A percentile compares a stretch with the other conserved stretches of the same genome.
Evolutionary conservation across 768 basidiomycete species (phyloP).

Genomic region (Lactifluus echinatus): DNA sequence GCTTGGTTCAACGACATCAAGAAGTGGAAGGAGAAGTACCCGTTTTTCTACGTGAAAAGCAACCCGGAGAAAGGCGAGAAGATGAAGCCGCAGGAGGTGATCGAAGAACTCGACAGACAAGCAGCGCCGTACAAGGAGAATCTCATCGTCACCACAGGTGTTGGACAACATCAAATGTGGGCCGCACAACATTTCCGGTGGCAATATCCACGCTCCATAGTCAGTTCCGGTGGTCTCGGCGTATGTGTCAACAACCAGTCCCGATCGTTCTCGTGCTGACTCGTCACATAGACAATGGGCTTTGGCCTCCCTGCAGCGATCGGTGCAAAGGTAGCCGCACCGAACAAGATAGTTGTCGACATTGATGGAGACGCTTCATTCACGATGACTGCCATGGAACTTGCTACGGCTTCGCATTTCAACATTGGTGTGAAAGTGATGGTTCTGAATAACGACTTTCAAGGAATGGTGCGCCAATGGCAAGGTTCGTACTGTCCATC

Average conservation of each 20-base stretch:
- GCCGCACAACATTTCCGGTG: constrained; percentile 92
- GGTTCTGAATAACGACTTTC: constrained; percentile 93
- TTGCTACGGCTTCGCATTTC: constrained; percentile 87
- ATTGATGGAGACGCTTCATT: constrained; percentile 98
- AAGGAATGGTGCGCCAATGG: constrained; percentile 99
- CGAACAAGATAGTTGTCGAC: constrained; percentile 88
- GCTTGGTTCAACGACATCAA: constrained; percentile 82
- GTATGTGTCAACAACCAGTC: constrained; percentile 42
- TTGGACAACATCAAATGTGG: constrained; percentile 99
- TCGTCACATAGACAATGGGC: constrained; percentile 76
- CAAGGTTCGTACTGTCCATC: constrained; percentile 54
- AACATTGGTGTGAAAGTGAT: constrained; percentile 92
- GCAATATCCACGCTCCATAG: constrained; percentile 78
- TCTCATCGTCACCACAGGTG: constrained; percentile 84
- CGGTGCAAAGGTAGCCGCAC: constrained; percentile 94
- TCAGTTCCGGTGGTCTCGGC: constrained; percentile 91
- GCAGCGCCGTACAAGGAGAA: constrained; percentile 76
- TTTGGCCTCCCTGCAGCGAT: constrained; percentile 92
- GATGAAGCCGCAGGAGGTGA: constrained; percentile 95
- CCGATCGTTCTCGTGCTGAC: constrained; percentile 2
- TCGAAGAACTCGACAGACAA: constrained; percentile 84
- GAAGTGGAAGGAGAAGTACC: constrained; percentile 78
- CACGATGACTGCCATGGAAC: constrained; percentile 99
- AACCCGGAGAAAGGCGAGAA: constrained; percentile 41
- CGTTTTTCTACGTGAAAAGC: constrained; percentile 77